Evolutionary conservation across 345 rosid genomes (phyloP), one percentile per base, ranked within the genome.

Genomic region (Brassica incana): DNA sequence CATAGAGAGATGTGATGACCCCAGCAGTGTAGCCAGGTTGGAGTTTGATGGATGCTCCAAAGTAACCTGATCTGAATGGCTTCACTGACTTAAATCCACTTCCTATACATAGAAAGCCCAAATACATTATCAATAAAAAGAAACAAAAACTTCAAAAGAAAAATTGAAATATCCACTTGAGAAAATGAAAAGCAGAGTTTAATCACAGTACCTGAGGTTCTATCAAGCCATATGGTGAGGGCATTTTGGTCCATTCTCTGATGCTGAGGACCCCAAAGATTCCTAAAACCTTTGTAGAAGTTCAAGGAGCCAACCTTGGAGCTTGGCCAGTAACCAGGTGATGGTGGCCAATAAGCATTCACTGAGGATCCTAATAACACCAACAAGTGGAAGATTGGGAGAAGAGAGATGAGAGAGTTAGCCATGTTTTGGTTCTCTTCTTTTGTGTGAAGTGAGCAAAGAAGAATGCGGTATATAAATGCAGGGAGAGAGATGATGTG

Each of bases 1-100:
- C 98, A 82, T 95, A 93, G 73, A 95, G 88, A 60, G 99, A 86
- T 77, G 97, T 95, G 35, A 93, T 93, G 63, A 95, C 99, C 65
- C 99, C 99, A 1, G 98, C 99, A 20, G 97, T 91, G 81, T 95
- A 95, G 5, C 99, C 99, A 18, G 95, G 86, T 36, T 95, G 99
- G 65, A 95, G 90, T 82, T 88, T 91, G 66, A 95, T 87, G 65
- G 92, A 86, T 6, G 98, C 93, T 40, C 94, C 98, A 78, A 95
- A 95, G 80, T 93, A 93, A 5, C 99, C 97, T 30, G 98, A 93
- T 69, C 92, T 91, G 68, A 91, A 95, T 54, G 98, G 90, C 62
- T 84, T 87, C 11, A 89, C 88, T 5, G 99, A 95, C 81, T 95
- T 93, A 78, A 95, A 95, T 67, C 99, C 99, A 81, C 99, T 95